Evolutionary conservation across 202 grass and related monocot species (phyloP).

Genomic region (Elaeis oleifera): DNA sequence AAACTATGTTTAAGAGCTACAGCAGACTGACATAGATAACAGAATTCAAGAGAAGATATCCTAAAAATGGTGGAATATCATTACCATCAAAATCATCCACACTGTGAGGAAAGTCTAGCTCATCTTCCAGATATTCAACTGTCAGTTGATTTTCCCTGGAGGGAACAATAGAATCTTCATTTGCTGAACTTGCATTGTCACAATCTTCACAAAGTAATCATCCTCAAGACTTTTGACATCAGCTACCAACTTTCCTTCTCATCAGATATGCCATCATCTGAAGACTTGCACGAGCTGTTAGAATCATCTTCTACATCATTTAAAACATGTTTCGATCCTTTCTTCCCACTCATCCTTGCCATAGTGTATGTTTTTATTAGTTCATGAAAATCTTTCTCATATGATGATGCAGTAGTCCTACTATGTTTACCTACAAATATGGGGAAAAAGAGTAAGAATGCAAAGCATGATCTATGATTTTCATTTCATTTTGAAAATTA

Average conservation of each 20-base stretch:
- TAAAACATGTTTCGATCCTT: slow-evolving; percentile 22
- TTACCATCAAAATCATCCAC: slow-evolving; percentile 94
- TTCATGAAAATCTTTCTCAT: slow-evolving; percentile 60
- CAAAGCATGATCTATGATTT: no score
- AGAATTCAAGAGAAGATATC: slow-evolving; percentile 14
- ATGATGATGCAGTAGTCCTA: slow-evolving; percentile 54
- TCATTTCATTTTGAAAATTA: no score
- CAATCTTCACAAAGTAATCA: slow-evolving; percentile 21
- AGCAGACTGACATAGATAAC: neutral
- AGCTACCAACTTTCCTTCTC: slow-evolving; percentile 22
- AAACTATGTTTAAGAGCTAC: neutral
- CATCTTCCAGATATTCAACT: slow-evolving; percentile 36
- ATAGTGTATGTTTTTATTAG: slow-evolving; percentile 47
- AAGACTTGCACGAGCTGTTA: slow-evolving; percentile 45
- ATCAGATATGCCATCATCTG: slow-evolving; percentile 26
- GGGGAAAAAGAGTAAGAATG: neutral
- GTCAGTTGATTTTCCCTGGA: slow-evolving; percentile 32
- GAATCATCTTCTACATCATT: slow-evolving; percentile 30
- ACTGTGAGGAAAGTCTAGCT: slow-evolving; percentile 51
- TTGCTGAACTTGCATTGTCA: slow-evolving; percentile 6
- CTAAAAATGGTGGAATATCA: slow-evolving; percentile 6
- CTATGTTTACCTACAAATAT: slow-evolving; percentile 72
- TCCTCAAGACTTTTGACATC: slow-evolving; percentile 16
- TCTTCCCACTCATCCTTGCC: slow-evolving; percentile 30
- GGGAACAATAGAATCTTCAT: slow-evolving; percentile 1